Evolutionary conservation across 2,329 filamentous ascomycete genomes (phyloP).

Genomic region (Exserohilum turcica): DNA sequence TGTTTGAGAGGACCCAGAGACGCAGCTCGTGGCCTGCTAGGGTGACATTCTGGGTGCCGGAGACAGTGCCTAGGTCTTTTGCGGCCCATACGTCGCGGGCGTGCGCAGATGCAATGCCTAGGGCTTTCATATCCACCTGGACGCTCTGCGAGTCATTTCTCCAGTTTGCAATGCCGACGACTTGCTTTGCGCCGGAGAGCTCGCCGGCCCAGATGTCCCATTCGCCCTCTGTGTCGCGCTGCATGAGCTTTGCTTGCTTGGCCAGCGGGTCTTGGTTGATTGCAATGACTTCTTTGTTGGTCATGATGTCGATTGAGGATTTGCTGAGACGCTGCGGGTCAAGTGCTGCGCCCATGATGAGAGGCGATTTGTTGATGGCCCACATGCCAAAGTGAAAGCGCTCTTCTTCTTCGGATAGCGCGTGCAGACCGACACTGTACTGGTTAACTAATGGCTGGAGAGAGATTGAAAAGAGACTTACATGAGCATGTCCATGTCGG

Average conservation of each 20-base stretch:
- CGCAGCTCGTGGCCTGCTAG: slow-evolving; percentile 37
- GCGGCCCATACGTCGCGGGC: slow-evolving; percentile 47
- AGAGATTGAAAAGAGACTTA: slow-evolving; percentile 8
- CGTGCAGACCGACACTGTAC: slow-evolving; percentile 44
- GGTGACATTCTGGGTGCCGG: slow-evolving; percentile 20
- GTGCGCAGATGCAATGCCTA: slow-evolving; percentile 43
- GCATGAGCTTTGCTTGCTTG: slow-evolving; percentile 57
- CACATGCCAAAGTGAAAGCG: slow-evolving; percentile 55
- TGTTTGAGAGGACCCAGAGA: slow-evolving; percentile 45
- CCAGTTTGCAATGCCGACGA: slow-evolving; percentile 48
- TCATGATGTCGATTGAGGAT: slow-evolving; percentile 37
- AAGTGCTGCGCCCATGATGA: slow-evolving; percentile 52
- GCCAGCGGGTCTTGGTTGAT: slow-evolving; percentile 64
- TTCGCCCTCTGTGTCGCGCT: slow-evolving; percentile 46
- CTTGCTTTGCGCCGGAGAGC: slow-evolving; percentile 42
- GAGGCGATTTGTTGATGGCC: slow-evolving; percentile 54
- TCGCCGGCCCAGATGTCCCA: slow-evolving; percentile 49
- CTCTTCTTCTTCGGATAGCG: slow-evolving; percentile 46
- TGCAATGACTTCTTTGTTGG: slow-evolving; percentile 61
- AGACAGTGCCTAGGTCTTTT: slow-evolving; percentile 24
- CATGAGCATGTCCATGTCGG: slow-evolving; percentile 54
- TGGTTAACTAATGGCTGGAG: slow-evolving; percentile 1
- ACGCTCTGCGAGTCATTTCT: slow-evolving; percentile 42
- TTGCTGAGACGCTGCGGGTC: slow-evolving; percentile 31
- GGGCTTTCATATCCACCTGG: slow-evolving; percentile 34